Evolutionary conservation across 257 asterid species (phyloP), one percentile per base, ranked within the genome.

Genomic region (Prunella vulgaris): DNA sequence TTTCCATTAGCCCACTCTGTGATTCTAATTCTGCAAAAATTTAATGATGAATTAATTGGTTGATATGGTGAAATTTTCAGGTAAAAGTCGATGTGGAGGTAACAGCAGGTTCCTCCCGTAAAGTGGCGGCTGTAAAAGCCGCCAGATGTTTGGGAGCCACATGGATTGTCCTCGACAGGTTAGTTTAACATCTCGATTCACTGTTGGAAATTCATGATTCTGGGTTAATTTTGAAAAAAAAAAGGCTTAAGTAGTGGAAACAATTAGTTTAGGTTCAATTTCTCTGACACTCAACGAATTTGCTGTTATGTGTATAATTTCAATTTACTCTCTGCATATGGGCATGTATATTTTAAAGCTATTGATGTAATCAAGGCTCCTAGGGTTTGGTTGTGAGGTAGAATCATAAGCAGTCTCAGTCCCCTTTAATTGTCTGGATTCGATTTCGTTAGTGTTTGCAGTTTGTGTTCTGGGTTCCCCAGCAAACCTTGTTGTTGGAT

Each of bases 91-190:
- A 70, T 21, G 75, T 84, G 35, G 86, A 83, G 69, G 68, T 86
- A 54, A 79, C 60, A 35, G 84, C 77, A 9, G 87, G 93, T 32
- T 64, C 78, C 24, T 82, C 93, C 9, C 74, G 86, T 12, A 88
- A 83, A 69, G 83, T 51, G 32, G 84, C 74, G 7, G 88, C 81
- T 3, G 75, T 82, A 5, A 61, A 78, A 63, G 86, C 84, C 12
- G 80, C 81, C 68, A 76, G 74, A 69, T 70, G 66, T 3, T 69
- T 83, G 69, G 83, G 75, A 18, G 80, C 91, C 5, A 88, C 91
- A 0, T 84, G 84, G 89, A 40, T 86, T 61, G 71, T 88, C 60
- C 89, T 88, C 22, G 96, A 86, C 71, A 80, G 95, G 95, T 81
- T 30, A 24, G 28, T 33, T 77, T 7, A 1, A 3, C 10, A 33